These are phyloP conservation scores for Ananas comosus DNA, from an alignment of 176 grass and related monocot species.

Conservation along the genomic window DNA sequence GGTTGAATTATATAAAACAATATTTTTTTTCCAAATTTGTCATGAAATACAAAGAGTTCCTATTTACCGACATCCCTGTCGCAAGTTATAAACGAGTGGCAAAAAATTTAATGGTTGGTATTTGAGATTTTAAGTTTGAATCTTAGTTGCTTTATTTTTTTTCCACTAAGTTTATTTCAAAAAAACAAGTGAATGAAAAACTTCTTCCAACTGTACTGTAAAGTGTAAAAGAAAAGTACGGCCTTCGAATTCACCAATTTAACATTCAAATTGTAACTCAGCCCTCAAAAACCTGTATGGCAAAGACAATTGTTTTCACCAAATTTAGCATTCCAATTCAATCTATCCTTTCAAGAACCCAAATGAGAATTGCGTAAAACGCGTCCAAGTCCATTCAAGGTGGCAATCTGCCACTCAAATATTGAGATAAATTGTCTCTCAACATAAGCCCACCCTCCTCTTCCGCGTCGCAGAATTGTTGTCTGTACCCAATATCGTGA, in stretches of 20 bases:
- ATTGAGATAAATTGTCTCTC: constrained; percentile 34
- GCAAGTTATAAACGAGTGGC: not conserved
- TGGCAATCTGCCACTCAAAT: constrained; percentile 12
- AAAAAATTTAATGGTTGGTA: not conserved
- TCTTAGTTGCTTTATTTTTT: no score
- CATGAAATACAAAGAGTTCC: no score
- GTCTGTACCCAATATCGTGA: constrained; percentile 38
- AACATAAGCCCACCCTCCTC: constrained; percentile 21
- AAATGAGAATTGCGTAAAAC: not conserved
- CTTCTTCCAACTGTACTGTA: no score
- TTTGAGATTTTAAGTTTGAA: no score
- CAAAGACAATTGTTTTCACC: not conserved
- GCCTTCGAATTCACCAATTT: not conserved
- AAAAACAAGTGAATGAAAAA: no score
- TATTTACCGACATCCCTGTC: no score
- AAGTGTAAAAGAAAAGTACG: not conserved
- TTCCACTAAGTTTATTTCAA: no score
- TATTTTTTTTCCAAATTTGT: no score
- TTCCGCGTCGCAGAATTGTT: constrained; percentile 35
- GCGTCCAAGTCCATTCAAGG: not conserved
- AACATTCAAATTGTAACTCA: constrained; percentile 5
- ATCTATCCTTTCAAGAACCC: constrained; percentile 6
- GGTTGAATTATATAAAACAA: no score
- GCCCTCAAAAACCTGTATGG: not conserved
- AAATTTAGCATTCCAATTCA: constrained; percentile 7